phyloP scores from a whole-genome alignment of 2,329 filamentous ascomycete species.

The Apiospora hydei region DNA sequence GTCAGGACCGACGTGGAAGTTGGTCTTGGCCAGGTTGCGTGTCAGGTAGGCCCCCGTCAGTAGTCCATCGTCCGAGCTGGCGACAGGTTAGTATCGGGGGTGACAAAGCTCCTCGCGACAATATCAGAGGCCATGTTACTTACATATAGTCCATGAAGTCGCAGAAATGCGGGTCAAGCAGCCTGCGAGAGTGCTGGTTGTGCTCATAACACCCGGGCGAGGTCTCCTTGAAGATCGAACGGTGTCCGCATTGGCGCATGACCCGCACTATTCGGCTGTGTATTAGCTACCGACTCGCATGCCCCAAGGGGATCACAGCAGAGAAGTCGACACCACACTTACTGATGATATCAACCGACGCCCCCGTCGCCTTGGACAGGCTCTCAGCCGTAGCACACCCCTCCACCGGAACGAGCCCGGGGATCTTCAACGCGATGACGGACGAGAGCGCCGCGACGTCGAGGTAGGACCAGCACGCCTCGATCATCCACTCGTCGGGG shows the following conservation, averaged over 20 bases:
- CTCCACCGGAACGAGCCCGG: neutral
- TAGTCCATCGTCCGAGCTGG: neutral
- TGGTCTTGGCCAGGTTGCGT: neutral
- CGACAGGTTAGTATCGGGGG: neutral
- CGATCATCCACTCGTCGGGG: conserved; percentile 3
- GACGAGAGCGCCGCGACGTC: neutral
- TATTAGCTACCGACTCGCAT: too few species aligned
- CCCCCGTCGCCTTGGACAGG: neutral
- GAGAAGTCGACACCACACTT: neutral
- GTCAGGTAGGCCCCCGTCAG: neutral
- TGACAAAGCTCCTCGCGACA: neutral
- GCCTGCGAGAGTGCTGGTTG: neutral
- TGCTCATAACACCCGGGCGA: neutral
- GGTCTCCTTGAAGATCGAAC: neutral
- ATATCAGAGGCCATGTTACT: neutral
- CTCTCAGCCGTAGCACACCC: neutral
- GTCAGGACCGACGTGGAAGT: neutral
- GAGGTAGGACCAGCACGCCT: neutral
- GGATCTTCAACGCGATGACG: neutral
- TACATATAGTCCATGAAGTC: conserved; percentile 7
- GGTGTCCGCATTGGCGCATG: neutral
- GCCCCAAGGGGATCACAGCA: too few species aligned
- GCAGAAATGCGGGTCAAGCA: neutral
- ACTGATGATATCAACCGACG: neutral
- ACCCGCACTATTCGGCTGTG: neutral